These are phyloP conservation scores for Trichosporon coremiiforme DNA, from an alignment of 1,284 basidiomycete genomes.

Conservation along the genomic window DNA sequence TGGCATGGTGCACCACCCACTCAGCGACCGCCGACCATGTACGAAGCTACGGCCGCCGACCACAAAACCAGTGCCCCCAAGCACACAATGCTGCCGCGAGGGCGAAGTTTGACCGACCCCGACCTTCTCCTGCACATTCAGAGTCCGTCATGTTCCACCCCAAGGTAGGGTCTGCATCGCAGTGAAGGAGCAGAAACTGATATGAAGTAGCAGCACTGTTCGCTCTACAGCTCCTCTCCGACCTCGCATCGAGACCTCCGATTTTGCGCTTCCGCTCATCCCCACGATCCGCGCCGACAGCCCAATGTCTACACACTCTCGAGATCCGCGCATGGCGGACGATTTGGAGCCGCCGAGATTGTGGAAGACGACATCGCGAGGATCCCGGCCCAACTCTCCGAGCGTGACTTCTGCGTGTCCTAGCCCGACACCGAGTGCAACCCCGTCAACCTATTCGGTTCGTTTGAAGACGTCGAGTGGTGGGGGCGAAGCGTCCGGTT, in stretches of 20 bases:
- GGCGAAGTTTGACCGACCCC: conserved; percentile 5
- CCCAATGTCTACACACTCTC: conserved; percentile 5
- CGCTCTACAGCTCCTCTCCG: not conserved
- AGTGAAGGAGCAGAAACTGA: not conserved
- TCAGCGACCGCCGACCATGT: conserved; percentile 1
- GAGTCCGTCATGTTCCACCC: not conserved
- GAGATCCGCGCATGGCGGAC: not conserved
- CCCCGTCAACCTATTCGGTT: conserved; percentile 1
- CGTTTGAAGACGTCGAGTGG: not conserved
- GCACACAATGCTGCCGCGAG: not conserved
- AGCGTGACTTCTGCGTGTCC: not conserved
- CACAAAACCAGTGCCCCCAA: not conserved
- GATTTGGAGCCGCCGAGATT: conserved; percentile 8
- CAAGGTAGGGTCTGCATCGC: not conserved
- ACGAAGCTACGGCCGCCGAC: not conserved
- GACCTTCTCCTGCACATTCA: conserved; percentile 6
- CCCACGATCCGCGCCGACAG: conserved; percentile 11
- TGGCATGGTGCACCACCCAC: not conserved
- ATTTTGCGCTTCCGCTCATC: conserved; percentile 5
- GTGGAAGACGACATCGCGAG: conserved; percentile 12
- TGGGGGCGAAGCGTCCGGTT: not conserved
- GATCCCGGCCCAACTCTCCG: conserved; percentile 5
- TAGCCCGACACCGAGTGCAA: not conserved
- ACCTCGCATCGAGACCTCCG: not conserved
- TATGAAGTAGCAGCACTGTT: not conserved